Conservation (phyloP, 345 rosid species). For the Rhodamnia rubescens region DNA sequence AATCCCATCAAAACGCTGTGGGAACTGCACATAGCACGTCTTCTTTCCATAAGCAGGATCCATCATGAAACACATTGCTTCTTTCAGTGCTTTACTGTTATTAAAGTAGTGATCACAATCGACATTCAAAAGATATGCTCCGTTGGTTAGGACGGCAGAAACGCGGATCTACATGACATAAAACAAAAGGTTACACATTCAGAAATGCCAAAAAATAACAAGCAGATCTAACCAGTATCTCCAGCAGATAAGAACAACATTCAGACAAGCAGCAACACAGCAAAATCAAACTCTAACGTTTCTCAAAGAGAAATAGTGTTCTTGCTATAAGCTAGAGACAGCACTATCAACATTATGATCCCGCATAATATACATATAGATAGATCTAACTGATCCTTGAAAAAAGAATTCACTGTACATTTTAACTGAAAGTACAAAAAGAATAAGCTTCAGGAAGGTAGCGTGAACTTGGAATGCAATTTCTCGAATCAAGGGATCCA, state of each 20-base stretch:
- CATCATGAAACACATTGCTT: constrained; percentile 99
- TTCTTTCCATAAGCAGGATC: constrained; percentile 82
- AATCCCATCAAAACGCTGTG: constrained; percentile 99
- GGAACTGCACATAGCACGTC: constrained; percentile 98
- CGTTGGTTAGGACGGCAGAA: constrained; percentile 97
- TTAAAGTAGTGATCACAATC: constrained; percentile 99
- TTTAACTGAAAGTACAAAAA: background rate
- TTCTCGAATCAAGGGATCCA: background rate
- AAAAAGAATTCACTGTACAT: background rate
- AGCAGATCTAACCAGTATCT: background rate
- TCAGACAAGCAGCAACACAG: background rate
- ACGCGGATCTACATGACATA: constrained; percentile 72
- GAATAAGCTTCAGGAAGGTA: background rate
- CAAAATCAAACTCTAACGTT: background rate
- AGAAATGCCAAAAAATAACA: background rate
- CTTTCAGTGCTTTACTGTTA: constrained; percentile 94
- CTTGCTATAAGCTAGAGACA: background rate
- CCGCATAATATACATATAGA: background rate
- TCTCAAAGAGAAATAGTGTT: background rate
- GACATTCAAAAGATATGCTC: constrained; percentile 93
- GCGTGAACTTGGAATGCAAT: background rate
- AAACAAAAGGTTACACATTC: background rate
- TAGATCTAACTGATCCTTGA: background rate
- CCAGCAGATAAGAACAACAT: background rate
- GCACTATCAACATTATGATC: background rate